Base-by-base conservation (phyloP, 1,284 basidiomycete species). In the Cutaneotrichosporon dermatis region DNA sequence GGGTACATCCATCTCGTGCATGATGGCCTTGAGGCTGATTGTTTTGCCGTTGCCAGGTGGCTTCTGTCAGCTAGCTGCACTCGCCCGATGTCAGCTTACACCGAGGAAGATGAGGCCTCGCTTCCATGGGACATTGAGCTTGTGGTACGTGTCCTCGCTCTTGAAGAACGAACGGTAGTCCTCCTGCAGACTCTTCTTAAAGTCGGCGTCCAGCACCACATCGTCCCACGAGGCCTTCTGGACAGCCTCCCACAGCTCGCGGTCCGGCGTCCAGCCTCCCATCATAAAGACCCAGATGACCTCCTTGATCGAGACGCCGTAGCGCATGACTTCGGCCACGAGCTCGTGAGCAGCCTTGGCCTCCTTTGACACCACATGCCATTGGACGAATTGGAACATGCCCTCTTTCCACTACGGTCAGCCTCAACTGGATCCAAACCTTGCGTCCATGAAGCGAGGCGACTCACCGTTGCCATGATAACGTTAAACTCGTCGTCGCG, bases 61-160 rank as follows among this genome's bases (percentile, higher is more conserved):
- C 66, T 69, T 43, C 15, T 7, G 50, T 59, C 33, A 61, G 60
- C 39, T 25, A 25, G 25, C 1, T 57, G 16, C 34, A 57, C 37
- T 25, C 6, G 13, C n/a, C 10, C 51, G 25, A 13, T 25, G 33
- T 25, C 34, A 45, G 25, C 53, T 57, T 41, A 66, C 57, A 33
- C 61, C 59, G 6, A 76, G 66, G 63, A 79, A 74, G 61, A 79
- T 78, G 43, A 78, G 52, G 3, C 78, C 78, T 11, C 77, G 61
- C 83, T 92, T 92, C 89, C 89, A 92, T 0, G 89, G 86, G 52
- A 91, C 87, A 1, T 82, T 81, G 2, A 90, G 80, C 12, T 84
- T 82, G 72, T 86, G 86, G 78, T 91, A 91, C 1, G 86, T 76
- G 42, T 81, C 70, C 66, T 89, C 84, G 0, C 86, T 85, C 40